Evolutionary conservation across 2,329 filamentous ascomycete genomes (phyloP), one percentile per base, ranked within the genome.

Genomic region (Aspergillus fijiensis): DNA sequence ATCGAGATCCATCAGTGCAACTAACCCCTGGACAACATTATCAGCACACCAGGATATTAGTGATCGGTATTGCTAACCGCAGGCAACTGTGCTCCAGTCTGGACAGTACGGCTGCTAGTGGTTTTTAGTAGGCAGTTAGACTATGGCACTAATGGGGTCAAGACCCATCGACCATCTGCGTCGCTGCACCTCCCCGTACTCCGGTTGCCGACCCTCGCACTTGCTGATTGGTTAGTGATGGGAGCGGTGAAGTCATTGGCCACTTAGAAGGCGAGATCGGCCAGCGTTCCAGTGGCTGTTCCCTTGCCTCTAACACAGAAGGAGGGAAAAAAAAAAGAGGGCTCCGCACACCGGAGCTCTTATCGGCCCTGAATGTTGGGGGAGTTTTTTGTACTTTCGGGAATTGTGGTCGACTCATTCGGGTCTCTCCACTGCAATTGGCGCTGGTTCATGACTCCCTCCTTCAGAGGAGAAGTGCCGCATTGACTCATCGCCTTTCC

Each of bases 341-440:
- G 45, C 65, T 67, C 70, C 70, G 70, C 65, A 66, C 63, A 70
- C 67, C 70, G 70, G 70, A 69, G 63, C 62, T 67, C 68, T 71
- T 69, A 72, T 70, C 68, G 67, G 66, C 62, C 53, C 47, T 54
- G 50, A 49, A 59, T 50, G 54, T 63, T 59, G 57, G 56, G 60
- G 51, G 52, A 52, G 48, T 21, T 61, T 29, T 60, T 57, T 57
- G 29, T 51, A 48, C 39, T 62, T 60, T 63, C 35, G 42, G 60
- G 58, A 47, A 47, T 19, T 55, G 27, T 31, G 27, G 29, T 55
- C 42, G 45, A 55, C 25, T 49, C 42, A 47, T 29, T 55, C 53
- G 53, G 53, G 23, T 31, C 19, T 16, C 52, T 47, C 27, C 49
- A 21, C 63, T 51, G 51, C 52, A 63, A 35, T 49, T 56, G 51